Base-by-base conservation (phyloP, 2,329 filamentous ascomycete species). In the Cladosporium sp. region DNA sequence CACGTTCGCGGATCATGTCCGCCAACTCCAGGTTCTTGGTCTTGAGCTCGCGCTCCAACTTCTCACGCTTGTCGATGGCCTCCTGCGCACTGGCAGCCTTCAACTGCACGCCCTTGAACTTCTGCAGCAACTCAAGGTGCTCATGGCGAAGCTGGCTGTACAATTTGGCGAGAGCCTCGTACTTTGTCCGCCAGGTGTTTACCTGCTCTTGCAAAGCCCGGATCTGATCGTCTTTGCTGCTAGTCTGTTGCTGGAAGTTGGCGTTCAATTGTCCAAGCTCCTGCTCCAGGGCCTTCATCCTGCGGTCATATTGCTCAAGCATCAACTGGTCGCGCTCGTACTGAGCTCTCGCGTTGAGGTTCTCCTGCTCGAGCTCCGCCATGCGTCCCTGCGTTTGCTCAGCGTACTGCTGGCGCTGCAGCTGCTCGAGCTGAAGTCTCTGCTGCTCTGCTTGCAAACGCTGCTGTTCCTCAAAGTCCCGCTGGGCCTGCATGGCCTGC, bases 1-100 rank as follows among this genome's bases (percentile, higher is more conserved):
- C 93, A 60, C 93, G 82, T 73, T 99, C 93, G 38, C 93, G 83
- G 58, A 99, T 99, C 93, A 99, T 97, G 68, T 97, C 90, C 27
- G 93, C 93, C 55, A 99, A 74, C 70, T 99, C 93, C n/a, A 99
- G 76, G 66, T 99, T 99, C 81, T 99, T 99, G 24, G 92, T 96
- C 80, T 99, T 99, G 68, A 99, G 87, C 73, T 99, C 93, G 29
- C 92, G 86, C 73, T 97, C 90, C 47, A 99, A 79, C 75, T 95
- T 96, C 74, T 99, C 93, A 7, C 92, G 85, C 61, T 82, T 85
- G 51, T 97, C 93, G 56, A 97, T 96, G 1, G 93, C 93, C 73
- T 99, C 93, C 67, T 97, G 92, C 0, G 93, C 93, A 4, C 91
- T 97, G 13, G 92, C 90, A 1, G 93, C 93, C 77, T 97, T 99